Percentiles rank a stretch among this genome's conserved stretches.
Conservation (phyloP, 805 yeast species). For the Candida xiaguanensis region DNA sequence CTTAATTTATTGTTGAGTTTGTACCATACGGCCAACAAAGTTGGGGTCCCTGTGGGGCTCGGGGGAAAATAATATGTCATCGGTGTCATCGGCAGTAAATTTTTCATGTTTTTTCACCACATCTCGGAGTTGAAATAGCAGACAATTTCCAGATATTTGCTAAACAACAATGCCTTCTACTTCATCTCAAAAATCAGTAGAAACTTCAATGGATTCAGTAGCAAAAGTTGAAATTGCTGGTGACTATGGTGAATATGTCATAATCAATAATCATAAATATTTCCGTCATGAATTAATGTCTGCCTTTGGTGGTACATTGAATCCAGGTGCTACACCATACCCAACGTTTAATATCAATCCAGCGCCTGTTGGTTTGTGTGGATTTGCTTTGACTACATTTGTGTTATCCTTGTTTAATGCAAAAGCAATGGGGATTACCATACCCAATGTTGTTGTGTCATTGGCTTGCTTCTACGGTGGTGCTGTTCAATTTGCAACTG, state of each 20-base stretch:
- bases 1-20: background rate
- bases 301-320: conserved; percentile 37
- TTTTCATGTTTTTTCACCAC: no score
- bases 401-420: conserved; percentile 54
- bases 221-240: conserved; percentile 17
- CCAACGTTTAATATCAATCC: conserved; percentile 62
- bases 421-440: conserved; percentile 48
- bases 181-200: conserved; percentile 9
- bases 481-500: conserved; percentile 54
- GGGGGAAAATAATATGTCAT: background rate
- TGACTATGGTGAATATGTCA: conserved; percentile 28
- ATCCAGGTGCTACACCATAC: conserved; percentile 29
- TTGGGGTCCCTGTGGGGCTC: background rate
- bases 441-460: conserved; percentile 54
- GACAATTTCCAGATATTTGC: no score
- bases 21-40: background rate
- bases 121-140: background rate
- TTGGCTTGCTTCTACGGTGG: conserved; percentile 65
- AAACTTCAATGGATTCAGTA: background rate
- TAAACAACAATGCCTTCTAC: conserved; percentile 9
- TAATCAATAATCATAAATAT: conserved; percentile 28
- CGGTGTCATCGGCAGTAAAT: background rate
- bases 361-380: conserved; percentile 60
- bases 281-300: conserved; percentile 30
- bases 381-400: conserved; percentile 62